phyloP scores from a whole-genome alignment of 257 asterid genomes.

The Lavandula angustifolia region DNA sequence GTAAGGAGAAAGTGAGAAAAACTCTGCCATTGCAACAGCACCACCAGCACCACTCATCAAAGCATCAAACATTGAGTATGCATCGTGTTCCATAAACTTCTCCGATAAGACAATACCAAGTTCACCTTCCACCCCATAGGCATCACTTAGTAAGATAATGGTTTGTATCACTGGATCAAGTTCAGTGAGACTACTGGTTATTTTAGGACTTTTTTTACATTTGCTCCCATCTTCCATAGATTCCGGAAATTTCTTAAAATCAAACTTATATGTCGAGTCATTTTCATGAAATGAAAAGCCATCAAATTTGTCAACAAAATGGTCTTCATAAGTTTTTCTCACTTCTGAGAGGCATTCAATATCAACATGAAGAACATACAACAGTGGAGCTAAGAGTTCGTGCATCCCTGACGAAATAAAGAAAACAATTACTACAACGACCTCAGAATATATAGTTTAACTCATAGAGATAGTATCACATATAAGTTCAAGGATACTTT shows the following conservation, averaged over 20 bases:
- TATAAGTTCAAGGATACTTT: too few relatives aligned
- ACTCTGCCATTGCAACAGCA: constrained; percentile 77
- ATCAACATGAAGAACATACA: constrained; percentile 81
- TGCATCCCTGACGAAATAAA: constrained; percentile 75
- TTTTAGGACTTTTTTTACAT: constrained; percentile 39
- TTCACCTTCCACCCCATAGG: constrained; percentile 95
- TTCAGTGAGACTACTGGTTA: constrained; percentile 44
- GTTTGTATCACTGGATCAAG: constrained; percentile 70
- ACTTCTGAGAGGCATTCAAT: constrained; percentile 71
- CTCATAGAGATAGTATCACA: neutral
- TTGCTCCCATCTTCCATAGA: constrained; percentile 44
- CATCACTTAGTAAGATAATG: constrained; percentile 69
- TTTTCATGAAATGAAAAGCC: constrained; percentile 77
- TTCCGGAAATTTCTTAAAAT: constrained; percentile 74
- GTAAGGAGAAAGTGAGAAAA: constrained; percentile 64
- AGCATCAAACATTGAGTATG: constrained; percentile 85
- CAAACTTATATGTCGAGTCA: constrained; percentile 67
- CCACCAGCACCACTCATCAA: constrained; percentile 83
- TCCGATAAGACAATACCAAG: constrained; percentile 82
- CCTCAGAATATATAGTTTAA: neutral
- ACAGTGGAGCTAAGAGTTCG: constrained; percentile 82
- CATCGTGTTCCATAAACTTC: constrained; percentile 90
- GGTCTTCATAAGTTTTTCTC: constrained; percentile 63
- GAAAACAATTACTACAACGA: constrained; percentile 28
- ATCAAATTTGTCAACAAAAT: constrained; percentile 78